Evolutionary conservation across 106 monocot genomes (phyloP), one percentile per base, ranked within the genome.

Genomic region (Triglochin maritima): DNA sequence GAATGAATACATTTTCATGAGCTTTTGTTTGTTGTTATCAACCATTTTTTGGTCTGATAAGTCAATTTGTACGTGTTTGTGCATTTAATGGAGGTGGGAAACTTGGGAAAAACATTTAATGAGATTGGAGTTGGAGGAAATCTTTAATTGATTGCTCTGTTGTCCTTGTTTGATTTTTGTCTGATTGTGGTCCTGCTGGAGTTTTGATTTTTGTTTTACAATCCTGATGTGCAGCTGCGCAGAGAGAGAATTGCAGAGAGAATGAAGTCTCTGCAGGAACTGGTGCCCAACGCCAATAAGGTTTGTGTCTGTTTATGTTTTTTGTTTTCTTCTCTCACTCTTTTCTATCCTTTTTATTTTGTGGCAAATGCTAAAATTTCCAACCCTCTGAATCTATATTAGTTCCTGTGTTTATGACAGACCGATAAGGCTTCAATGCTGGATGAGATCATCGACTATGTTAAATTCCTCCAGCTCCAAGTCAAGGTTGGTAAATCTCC

Each of bases 231-330:
- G 50, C 79, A 89, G 89, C 82, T 89, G 47, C 77, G 89, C 43
- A 78, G 89, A 17, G 89, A 89, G 76, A 80, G 89, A 46, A 89
- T 89, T 15, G 89, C 89, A 62, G 89, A 89, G 56, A 69, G 89
- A 65, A 89, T 89, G 89, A 89, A 81, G 59, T 85, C 82, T 15
- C 76, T 89, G 59, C 89, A 89, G 46, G 89, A 85, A 55, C 70
- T 89, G 55, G 89, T 89, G 47, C 89, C 89, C 51, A 89, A 89
- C 68, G 82, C 86, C 56, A 86, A 82, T 58, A 86, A 86, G 86
- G 86, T 86, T 64, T 7, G 46, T 14, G 47, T 46, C 47, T 52
- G 52, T 7, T 52, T 52, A 52, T 7, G 0, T 11, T 52, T 52
- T 52, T 52, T 11, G 7, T 52, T 52, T 52, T 52, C 52, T 52